phyloP scores from a whole-genome alignment of 1,284 basidiomycete genomes.

The Cryptococcus neoformans region DNA sequence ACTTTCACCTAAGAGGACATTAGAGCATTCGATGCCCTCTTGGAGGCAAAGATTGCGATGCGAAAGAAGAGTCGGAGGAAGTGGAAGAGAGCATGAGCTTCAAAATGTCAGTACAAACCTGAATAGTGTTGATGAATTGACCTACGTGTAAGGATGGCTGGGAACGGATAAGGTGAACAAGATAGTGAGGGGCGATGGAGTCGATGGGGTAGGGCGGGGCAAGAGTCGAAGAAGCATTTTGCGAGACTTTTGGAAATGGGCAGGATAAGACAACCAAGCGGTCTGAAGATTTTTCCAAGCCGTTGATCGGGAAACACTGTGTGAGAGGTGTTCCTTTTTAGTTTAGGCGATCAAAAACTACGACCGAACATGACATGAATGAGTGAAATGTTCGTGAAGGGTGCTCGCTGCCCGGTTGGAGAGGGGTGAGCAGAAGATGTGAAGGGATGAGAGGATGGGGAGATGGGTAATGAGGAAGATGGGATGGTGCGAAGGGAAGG shows the following conservation, averaged over 20 bases:
- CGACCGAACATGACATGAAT: too few relatives aligned
- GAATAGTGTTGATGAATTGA: conserved; percentile 40
- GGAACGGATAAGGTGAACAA: conserved; percentile 66
- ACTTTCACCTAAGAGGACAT: conserved; percentile 48
- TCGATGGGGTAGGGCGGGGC: conserved; percentile 53
- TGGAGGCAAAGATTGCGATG: conserved; percentile 44
- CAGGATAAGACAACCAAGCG: too few relatives aligned
- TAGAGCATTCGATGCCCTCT: conserved; percentile 47
- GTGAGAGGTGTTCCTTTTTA: too few relatives aligned
- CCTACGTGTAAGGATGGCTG: conserved; percentile 53
- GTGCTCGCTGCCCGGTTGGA: too few relatives aligned
- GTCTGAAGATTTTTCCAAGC: too few relatives aligned
- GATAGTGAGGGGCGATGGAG: conserved; percentile 61
- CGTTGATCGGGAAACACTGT: too few relatives aligned
- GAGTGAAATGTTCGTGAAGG: too few relatives aligned
- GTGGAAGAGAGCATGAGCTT: conserved; percentile 44
- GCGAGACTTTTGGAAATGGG: background rate
- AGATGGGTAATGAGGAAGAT: background rate
- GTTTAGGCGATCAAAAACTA: too few relatives aligned
- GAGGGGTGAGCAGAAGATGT: too few relatives aligned
- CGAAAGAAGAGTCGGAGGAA: conserved; percentile 47
- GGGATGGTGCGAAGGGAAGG: background rate
- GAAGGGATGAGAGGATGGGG: too few relatives aligned
- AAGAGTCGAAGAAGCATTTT: conserved; percentile 68
- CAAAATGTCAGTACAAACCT: conserved; percentile 62